A percentile compares a stretch with the other conserved stretches of the same genome.
Conservation (phyloP, 2,329 filamentous ascomycete species). For the Ophiocordyceps polyrhachis-furcata region DNA sequence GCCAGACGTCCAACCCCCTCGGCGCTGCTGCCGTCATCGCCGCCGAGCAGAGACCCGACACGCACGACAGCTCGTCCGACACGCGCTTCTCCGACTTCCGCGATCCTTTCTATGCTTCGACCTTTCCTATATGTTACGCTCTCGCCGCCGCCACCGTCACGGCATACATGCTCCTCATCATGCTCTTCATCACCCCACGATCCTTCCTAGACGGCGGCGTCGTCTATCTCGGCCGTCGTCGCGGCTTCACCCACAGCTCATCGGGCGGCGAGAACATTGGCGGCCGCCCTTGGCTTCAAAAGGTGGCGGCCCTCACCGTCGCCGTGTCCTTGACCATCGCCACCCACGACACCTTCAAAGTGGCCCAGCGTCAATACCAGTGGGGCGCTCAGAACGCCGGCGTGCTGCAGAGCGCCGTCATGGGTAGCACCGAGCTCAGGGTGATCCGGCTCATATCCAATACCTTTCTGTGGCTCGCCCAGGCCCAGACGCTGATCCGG, state of each 20-base stretch:
- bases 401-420: constrained; percentile 57
- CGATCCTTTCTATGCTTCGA: constrained; percentile 86
- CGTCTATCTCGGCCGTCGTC: constrained; percentile 61
- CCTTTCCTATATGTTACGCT: constrained; percentile 82
- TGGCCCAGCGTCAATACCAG: constrained; percentile 66
- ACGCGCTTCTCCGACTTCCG: constrained; percentile 43
- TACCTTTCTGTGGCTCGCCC: constrained; percentile 91
- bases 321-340: constrained; percentile 83
- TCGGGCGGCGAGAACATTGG: constrained; percentile 69
- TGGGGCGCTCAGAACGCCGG: constrained; percentile 64
- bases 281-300: constrained; percentile 84
- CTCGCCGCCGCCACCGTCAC: constrained; percentile 82
- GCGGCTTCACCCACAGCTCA: constrained; percentile 73
- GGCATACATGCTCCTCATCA: constrained; percentile 80
- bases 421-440: constrained; percentile 71
- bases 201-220: constrained; percentile 79
- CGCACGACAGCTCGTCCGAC: constrained; percentile 11
- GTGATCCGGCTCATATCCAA: constrained; percentile 86
- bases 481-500: constrained; percentile 90
- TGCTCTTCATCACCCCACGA: constrained; percentile 85
- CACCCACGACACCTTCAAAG: constrained; percentile 74
- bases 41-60: constrained; percentile 14
- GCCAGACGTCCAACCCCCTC: constrained; percentile 9
- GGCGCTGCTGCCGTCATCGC: constrained; percentile 16
- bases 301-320: constrained; percentile 54